Evolutionary conservation across 371 early-diverging fungal species (phyloP).

Genomic region (Circinella umbellata): DNA sequence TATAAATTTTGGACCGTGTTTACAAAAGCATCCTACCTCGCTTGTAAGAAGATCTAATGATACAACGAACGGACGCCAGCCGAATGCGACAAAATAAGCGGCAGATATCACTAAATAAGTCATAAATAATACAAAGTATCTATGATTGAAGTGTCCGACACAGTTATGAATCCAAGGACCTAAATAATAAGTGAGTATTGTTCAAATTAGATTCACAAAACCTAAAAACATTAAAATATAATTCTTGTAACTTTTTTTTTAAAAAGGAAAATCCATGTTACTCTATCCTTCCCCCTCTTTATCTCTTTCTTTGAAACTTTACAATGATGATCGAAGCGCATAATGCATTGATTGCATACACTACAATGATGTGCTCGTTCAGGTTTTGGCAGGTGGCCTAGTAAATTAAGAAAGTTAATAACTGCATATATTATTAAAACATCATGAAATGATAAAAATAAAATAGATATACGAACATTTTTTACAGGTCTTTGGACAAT

Average conservation of each 20-base stretch:
- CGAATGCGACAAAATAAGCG: constrained; percentile 66
- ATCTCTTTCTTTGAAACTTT: constrained; percentile 16
- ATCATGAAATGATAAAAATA: not conserved
- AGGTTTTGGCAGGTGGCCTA: constrained; percentile 79
- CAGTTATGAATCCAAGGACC: constrained; percentile 83
- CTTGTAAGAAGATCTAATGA: constrained; percentile 51
- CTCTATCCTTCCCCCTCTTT: not conserved
- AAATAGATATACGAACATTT: constrained; percentile 39
- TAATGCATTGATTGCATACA: constrained; percentile 84
- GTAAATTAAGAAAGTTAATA: not conserved
- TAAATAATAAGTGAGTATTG: constrained; percentile 3
- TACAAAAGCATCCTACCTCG: constrained; percentile 33
- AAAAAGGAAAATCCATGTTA: not conserved
- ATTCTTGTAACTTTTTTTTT: no score
- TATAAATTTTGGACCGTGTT: no score
- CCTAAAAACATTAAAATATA: no score
- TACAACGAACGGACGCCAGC: constrained; percentile 59
- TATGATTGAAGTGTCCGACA: constrained; percentile 84
- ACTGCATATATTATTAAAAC: no score
- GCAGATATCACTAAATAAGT: constrained; percentile 66
- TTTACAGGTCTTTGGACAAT: constrained; percentile 53
- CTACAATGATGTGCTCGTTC: constrained; percentile 94
- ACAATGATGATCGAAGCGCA: constrained; percentile 74
- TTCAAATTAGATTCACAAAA: no score
- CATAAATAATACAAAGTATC: constrained; percentile 84